Base-by-base conservation (phyloP, 257 asterid species). In the Gentiana straminea region DNA sequence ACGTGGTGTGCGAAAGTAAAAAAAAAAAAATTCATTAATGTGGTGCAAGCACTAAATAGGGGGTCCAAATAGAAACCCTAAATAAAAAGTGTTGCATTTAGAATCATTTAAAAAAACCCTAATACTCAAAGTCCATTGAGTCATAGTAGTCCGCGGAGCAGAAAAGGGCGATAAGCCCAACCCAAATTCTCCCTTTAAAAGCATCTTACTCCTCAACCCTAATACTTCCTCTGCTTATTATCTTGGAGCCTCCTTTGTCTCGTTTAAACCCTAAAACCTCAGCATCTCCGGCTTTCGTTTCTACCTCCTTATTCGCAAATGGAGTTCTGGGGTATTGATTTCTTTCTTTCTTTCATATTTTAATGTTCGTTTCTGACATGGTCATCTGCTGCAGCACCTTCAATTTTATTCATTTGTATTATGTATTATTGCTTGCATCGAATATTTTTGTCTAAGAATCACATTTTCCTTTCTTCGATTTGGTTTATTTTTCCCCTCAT, bases 301-400 rank as follows among this genome's bases (percentile, higher is more conserved):
- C 33, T 1, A 4, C 57, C 43, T n/a, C 7, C 47, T 9, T 47
- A 47, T 24, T 33, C 62, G 36, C 63, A 60, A 39, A 84, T 81
- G 94, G 83, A 81, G 71, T 84, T 84, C 52, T 84, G 94, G 94
- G 84, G 94, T 81, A 74, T 43, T n/a, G 44, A 1, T 41, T 8
- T 2, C 11, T 43, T 7, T 2, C 1, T 1, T 24, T 47, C 35
- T 12, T 37, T 12, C 32, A 24, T 13, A 34, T 32, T 34, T 8
- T 33, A 2, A 24, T 44, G 49, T n/a, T 6, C 35, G 3, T 38
- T 34, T 67, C 35, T 32, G 5, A 33, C 11, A 39, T 49, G 6
- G 15, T 52, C 58, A 12, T 2, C 1, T 55, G 50, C 35, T 8
- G 8, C 4, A 1, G 64, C 9, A 35, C 36, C 2, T 11, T 35